Evolutionary conservation across 768 basidiomycete genomes (phyloP).

Genomic region (Chlorophyllum brunneum): DNA sequence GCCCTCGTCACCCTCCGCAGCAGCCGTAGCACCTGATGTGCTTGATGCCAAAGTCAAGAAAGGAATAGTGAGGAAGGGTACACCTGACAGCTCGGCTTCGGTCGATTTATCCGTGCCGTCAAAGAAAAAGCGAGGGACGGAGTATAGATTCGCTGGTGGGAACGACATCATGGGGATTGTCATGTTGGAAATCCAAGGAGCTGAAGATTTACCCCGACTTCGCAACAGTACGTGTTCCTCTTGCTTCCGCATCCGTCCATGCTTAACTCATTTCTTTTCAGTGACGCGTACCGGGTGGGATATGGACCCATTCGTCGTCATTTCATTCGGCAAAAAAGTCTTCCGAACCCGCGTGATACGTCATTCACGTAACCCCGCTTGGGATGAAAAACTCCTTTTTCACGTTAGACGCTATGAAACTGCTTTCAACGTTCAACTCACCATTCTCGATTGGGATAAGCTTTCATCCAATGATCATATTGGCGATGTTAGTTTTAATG

Average conservation of each 20-base stretch:
- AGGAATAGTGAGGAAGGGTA: constrained; percentile 2
- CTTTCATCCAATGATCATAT: constrained; percentile 85
- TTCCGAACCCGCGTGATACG: constrained; percentile 90
- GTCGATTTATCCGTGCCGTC: neutral
- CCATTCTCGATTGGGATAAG: constrained; percentile 97
- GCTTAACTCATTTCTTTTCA: constrained; percentile 20
- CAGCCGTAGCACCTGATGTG: neutral
- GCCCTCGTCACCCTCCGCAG: neutral
- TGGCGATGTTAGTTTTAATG: constrained; percentile 70
- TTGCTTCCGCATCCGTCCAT: neutral
- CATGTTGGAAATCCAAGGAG: constrained; percentile 86
- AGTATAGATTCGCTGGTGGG: constrained; percentile 54
- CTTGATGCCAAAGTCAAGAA: constrained; percentile 6
- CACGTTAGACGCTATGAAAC: constrained; percentile 89
- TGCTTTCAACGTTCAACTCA: constrained; percentile 71
- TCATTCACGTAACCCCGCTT: constrained; percentile 78
- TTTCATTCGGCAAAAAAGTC: constrained; percentile 96
- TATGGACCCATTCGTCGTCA: constrained; percentile 96
- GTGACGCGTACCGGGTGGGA: constrained; percentile 89
- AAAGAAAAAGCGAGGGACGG: constrained; percentile 24
- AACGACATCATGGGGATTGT: constrained; percentile 94
- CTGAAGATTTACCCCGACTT: constrained; percentile 78
- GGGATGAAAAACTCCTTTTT: constrained; percentile 95
- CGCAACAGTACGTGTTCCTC: constrained; percentile 68
- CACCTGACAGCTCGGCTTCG: neutral